A percentile compares a stretch with the other conserved stretches of the same genome.
These are phyloP conservation scores for Picochlorum sp. DNA, from an alignment of 139 green algal genomes.

Conservation along the genomic window DNA sequence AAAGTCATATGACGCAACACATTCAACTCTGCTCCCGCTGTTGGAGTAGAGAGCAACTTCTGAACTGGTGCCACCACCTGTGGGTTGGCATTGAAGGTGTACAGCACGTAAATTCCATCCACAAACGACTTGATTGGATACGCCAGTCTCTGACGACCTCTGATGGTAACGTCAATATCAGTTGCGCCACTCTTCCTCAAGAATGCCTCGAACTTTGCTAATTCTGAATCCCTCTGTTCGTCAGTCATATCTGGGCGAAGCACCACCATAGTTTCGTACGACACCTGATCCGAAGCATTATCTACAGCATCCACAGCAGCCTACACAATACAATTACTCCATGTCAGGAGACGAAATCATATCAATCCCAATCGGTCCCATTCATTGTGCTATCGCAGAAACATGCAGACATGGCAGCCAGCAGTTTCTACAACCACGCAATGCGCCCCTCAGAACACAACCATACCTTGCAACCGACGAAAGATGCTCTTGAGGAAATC, in stretches of 20 bases:
- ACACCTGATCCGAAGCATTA: not conserved
- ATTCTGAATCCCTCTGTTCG: conserved; percentile 72
- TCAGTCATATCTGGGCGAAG: conserved; percentile 64
- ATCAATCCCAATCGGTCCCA: too few relatives aligned
- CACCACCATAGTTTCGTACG: conserved; percentile 88
- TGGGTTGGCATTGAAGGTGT: conserved; percentile 59
- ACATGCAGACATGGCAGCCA: too few relatives aligned
- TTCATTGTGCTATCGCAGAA: too few relatives aligned
- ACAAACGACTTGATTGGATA: conserved; percentile 79
- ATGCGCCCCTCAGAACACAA: too few relatives aligned
- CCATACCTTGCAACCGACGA: too few relatives aligned
- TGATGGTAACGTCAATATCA: conserved; percentile 61
- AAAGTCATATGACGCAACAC: conserved; percentile 73
- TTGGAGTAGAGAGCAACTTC: conserved; percentile 69
- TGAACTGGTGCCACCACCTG: conserved; percentile 57
- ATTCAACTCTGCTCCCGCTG: conserved; percentile 62
- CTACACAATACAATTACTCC: not conserved
- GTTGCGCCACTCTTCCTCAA: conserved; percentile 65
- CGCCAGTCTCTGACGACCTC: conserved; percentile 53
- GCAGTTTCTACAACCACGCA: too few relatives aligned
- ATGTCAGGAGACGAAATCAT: too few relatives aligned
- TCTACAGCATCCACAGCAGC: not conserved
- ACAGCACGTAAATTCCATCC: conserved; percentile 85
- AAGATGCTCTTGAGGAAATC: too few relatives aligned
- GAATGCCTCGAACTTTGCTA: conserved; percentile 87